Conservation (phyloP, 148 eudicot genomes). For the Nepenthes mirabilis region DNA sequence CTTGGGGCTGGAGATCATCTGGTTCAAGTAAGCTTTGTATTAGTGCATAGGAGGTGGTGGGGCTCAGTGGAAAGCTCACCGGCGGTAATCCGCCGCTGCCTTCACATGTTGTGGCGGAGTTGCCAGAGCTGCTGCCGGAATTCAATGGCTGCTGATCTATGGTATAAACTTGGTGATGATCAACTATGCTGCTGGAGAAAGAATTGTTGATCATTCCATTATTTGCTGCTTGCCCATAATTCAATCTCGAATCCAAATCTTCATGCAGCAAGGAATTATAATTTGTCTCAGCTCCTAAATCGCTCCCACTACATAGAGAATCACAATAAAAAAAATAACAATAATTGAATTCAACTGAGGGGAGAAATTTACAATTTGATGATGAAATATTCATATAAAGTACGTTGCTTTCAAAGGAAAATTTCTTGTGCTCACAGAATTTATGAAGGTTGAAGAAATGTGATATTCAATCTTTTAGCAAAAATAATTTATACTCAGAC, state of each 20-base stretch:
- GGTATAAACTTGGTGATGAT: neutral
- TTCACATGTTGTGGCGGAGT: conserved; percentile 15
- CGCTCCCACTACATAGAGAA: conserved; percentile 16
- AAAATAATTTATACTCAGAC: too few relatives aligned
- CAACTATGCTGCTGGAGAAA: neutral
- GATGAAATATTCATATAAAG: too few relatives aligned
- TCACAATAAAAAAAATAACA: too few relatives aligned
- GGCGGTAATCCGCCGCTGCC: conserved; percentile 3
- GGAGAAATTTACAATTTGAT: too few relatives aligned
- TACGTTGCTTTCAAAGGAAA: too few relatives aligned
- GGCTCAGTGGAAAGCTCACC: conserved; percentile 18
- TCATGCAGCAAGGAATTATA: conserved; percentile 30
- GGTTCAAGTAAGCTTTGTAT: conserved; percentile 32
- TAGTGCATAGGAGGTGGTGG: conserved; percentile 27
- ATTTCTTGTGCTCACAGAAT: too few relatives aligned
- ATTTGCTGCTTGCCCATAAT: conserved; percentile 13
- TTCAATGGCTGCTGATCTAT: neutral
- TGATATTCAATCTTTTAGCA: too few relatives aligned
- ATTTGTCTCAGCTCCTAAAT: conserved; percentile 20
- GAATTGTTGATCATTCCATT: conserved; percentile 13
- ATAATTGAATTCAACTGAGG: too few relatives aligned
- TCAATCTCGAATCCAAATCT: conserved; percentile 21
- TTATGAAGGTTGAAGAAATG: too few relatives aligned
- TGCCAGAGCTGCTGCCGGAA: conserved; percentile 10
- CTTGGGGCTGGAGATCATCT: neutral